These are phyloP conservation scores for Kurtzmaniella quercitrusa DNA, from an alignment of 1,139 yeast species.

Conservation along the genomic window DNA sequence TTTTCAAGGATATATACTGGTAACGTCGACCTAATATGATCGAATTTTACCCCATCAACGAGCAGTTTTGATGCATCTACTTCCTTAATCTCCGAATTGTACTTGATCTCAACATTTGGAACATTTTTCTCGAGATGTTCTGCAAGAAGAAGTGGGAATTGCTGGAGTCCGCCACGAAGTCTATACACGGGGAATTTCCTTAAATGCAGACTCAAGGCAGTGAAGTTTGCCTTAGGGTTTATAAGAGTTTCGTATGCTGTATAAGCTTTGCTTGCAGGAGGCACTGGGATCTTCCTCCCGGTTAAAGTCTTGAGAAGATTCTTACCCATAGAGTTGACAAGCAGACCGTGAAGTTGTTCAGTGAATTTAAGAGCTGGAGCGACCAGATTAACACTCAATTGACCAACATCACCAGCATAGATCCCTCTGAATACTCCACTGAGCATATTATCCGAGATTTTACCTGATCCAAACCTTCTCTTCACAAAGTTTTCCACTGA, in stretches of 20 bases:
- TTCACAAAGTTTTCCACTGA: conserved; percentile 61
- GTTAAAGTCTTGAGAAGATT: conserved; percentile 17
- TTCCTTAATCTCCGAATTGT: conserved; percentile 16
- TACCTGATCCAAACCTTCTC: conserved; percentile 61
- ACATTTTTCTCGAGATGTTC: conserved; percentile 25
- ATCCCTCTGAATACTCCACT: conserved; percentile 89
- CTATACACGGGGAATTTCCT: conserved; percentile 51
- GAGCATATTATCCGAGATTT: conserved; percentile 56
- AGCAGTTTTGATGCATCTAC: conserved; percentile 14
- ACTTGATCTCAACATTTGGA: conserved; percentile 39
- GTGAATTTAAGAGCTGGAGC: conserved; percentile 48
- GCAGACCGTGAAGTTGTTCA: conserved; percentile 61
- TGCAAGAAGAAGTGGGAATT: conserved; percentile 42
- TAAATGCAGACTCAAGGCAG: conserved; percentile 28
- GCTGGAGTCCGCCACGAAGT: conserved; percentile 50
- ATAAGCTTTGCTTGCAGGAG: background rate
- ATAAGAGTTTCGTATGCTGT: conserved; percentile 28
- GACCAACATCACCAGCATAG: conserved; percentile 77
- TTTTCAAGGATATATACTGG: conserved; percentile 32
- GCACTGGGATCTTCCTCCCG: conserved; percentile 8
- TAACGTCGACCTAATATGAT: conserved; percentile 59
- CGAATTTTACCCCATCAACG: conserved; percentile 20
- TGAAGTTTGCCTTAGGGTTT: conserved; percentile 35
- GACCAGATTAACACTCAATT: conserved; percentile 62
- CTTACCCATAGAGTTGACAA: conserved; percentile 25